These are phyloP conservation scores for Carpinus viminea DNA, from an alignment of 306 rosid genomes.

Conservation along the genomic window DNA sequence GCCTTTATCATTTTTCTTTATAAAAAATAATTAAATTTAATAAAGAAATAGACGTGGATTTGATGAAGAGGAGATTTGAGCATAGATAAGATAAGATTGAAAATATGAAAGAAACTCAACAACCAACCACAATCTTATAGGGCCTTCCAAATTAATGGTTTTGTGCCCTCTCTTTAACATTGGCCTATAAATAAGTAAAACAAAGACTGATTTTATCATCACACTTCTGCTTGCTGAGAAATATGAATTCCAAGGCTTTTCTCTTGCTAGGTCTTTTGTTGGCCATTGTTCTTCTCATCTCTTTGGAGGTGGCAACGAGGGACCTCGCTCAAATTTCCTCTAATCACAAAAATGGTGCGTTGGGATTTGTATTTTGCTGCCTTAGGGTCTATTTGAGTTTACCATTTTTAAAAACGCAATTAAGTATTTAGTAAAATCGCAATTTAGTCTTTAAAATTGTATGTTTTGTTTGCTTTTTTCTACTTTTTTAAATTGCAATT, in stretches of 20 bases:
- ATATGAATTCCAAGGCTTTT: slow-evolving; percentile 44
- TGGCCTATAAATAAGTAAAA: slow-evolving; percentile 26
- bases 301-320: slow-evolving; percentile 30
- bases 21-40: too few relatives aligned
- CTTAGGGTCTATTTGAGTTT: accelerated
- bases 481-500: too few relatives aligned
- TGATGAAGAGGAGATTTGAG: too few relatives aligned
- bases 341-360: slow-evolving; percentile 21
- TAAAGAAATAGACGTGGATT: too few relatives aligned
- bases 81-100: background rate
- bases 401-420: too few relatives aligned
- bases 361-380: background rate
- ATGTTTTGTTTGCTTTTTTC: too few relatives aligned
- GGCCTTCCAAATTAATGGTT: background rate
- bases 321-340: slow-evolving; percentile 29
- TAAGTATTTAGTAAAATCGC: too few relatives aligned
- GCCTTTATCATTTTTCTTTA: too few relatives aligned
- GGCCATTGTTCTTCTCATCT: slow-evolving; percentile 35
- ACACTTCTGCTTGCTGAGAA: background rate
- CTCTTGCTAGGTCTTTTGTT: slow-evolving; percentile 36
- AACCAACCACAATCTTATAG: background rate
- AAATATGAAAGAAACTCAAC: background rate
- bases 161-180: background rate
- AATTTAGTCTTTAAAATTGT: too few relatives aligned
- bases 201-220: background rate